Evolutionary conservation across 139 green algal species (phyloP).

Genomic region (Chlorella sorokiniana): DNA sequence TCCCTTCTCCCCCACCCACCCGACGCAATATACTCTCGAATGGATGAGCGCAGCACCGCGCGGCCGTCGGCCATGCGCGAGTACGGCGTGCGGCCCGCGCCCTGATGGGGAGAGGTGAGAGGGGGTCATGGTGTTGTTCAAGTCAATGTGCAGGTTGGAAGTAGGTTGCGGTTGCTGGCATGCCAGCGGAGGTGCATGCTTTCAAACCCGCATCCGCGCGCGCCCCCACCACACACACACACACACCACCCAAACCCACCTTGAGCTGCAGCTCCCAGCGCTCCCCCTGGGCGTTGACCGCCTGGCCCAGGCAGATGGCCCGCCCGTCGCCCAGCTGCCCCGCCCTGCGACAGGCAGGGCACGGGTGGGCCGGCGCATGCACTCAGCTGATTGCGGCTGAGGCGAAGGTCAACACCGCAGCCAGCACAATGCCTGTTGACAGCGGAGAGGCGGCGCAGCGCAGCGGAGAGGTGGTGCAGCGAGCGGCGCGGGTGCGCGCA

Average conservation of each 20-base stretch:
- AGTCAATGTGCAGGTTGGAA: too few species aligned
- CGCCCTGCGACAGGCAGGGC: conserved; percentile 25
- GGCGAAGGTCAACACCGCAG: too few species aligned
- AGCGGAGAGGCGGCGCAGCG: not conserved
- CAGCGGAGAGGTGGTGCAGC: not conserved
- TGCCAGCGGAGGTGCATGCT: too few species aligned
- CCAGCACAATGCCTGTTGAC: not conserved
- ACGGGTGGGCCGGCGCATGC: not conserved
- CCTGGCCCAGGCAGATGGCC: conserved; percentile 84
- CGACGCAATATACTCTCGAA: conserved; percentile 87
- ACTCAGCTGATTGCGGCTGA: too few species aligned
- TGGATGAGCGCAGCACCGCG: conserved; percentile 85
- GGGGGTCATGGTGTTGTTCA: too few species aligned
- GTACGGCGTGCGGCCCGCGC: conserved; percentile 94
- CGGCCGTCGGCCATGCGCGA: conserved; percentile 84
- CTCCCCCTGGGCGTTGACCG: conserved; percentile 41
- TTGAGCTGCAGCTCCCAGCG: conserved; percentile 97
- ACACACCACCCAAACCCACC: conserved; percentile 19
- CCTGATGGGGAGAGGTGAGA: conserved; percentile 41
- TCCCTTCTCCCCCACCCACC: conserved; percentile 4
- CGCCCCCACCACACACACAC: too few species aligned
- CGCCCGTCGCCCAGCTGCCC: conserved; percentile 89
- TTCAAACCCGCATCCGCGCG: too few species aligned
- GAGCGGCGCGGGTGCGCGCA: not conserved
- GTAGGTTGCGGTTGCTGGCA: too few species aligned